Evolutionary conservation across 164 flowering plant species (phyloP).

Genomic region (Magnolia kwangsiensis): DNA sequence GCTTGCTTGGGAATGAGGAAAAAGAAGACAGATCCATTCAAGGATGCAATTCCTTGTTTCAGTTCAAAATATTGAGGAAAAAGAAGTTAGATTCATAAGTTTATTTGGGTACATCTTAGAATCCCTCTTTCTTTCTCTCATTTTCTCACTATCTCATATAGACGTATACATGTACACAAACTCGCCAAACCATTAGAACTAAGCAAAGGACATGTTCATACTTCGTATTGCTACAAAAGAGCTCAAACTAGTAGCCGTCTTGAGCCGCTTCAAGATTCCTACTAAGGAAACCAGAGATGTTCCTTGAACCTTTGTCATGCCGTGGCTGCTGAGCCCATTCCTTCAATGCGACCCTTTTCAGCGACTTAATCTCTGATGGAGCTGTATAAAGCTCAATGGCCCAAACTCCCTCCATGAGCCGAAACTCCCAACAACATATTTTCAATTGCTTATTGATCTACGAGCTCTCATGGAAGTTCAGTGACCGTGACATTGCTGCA

Average conservation of each 20-base stretch:
- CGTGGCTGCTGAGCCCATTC: background rate
- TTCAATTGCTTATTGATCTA: constrained; percentile 4
- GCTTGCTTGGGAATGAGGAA: background rate
- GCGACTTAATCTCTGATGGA: background rate
- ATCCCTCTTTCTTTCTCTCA: constrained; percentile 2
- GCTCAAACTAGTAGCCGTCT: constrained; percentile 8
- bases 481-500: constrained; percentile 85
- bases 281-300: background rate
- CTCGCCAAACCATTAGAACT: constrained; percentile 10
- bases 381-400: background rate
- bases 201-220: background rate
- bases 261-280: background rate
- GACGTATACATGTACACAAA: background rate
- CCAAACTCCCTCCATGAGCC: background rate
- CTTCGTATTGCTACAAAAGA: constrained; percentile 11
- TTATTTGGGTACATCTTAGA: constrained; percentile 13
- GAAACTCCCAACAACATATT: background rate
- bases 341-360: background rate
- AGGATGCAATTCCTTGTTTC: too few relatives aligned
- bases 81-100: constrained; percentile 7
- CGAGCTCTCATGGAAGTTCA: constrained; percentile 65
- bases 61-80: background rate
- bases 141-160: background rate
- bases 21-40: background rate
- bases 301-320: background rate